Conservation (phyloP, 1,139 yeast species). For the Pichia sp. region DNA sequence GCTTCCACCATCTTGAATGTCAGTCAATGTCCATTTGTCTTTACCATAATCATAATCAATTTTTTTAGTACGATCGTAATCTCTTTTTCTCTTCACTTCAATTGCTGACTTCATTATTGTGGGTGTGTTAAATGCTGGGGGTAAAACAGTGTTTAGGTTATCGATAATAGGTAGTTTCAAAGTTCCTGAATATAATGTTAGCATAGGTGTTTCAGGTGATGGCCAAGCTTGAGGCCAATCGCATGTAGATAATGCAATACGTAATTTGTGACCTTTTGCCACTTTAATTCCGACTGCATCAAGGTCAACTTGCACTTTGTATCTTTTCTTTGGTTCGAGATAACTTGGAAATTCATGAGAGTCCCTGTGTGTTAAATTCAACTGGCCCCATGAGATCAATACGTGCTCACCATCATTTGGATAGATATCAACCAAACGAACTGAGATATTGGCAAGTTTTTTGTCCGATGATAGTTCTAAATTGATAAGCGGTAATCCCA, state of each 20-base stretch:
- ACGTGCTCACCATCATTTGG: slow-evolving; percentile 32
- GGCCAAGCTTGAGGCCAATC: slow-evolving; percentile 45
- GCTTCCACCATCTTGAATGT: slow-evolving; percentile 31
- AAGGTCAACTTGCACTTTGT: slow-evolving; percentile 31
- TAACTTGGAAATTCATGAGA: slow-evolving; percentile 35
- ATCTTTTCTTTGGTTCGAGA: slow-evolving; percentile 29
- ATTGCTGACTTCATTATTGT: slow-evolving; percentile 28
- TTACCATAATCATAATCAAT: slow-evolving; percentile 28
- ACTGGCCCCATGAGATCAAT: slow-evolving; percentile 39
- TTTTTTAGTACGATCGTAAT: slow-evolving; percentile 26
- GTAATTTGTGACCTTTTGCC: slow-evolving; percentile 32
- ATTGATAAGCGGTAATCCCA: slow-evolving; percentile 35
- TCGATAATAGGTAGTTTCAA: slow-evolving; percentile 28
- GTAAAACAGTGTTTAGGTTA: slow-evolving; percentile 10
- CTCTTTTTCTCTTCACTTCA: slow-evolving; percentile 27
- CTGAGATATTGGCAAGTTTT: slow-evolving; percentile 34
- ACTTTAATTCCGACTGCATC: slow-evolving; percentile 36
- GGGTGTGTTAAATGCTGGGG: slow-evolving; percentile 30
- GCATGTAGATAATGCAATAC: slow-evolving; percentile 35
- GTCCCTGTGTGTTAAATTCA: slow-evolving; percentile 36
- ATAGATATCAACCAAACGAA: slow-evolving; percentile 34
- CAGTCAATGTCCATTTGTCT: slow-evolving; percentile 29
- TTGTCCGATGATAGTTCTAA: slow-evolving; percentile 32
- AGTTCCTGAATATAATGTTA: slow-evolving; percentile 29
- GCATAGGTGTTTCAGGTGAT: slow-evolving; percentile 33